Base-by-base conservation (phyloP, 176 grass and related monocot genomes). In the Eleusine indica region DNA sequence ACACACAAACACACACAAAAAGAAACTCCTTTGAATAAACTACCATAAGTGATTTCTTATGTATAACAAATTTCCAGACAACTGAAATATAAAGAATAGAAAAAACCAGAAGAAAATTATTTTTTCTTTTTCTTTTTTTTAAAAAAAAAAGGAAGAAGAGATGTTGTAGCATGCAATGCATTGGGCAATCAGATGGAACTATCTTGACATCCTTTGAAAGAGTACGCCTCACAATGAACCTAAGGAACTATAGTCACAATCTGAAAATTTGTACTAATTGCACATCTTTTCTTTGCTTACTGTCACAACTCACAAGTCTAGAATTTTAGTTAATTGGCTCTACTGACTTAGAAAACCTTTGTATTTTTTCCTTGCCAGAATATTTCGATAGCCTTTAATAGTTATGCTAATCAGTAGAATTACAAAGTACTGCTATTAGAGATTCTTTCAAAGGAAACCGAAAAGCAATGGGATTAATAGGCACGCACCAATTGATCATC, bases 401-500 rank as follows among this genome's bases (percentile, higher is more conserved):
- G 19, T 21, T 76, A 49, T 5, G 35, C 30, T 84, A 54, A 41
- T 52, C 11, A 68, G 35, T 19, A 56, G 56, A 73, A n/a, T 40
- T 18, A 64, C 3, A 74, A 35, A 49, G 42, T 63, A 46, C 5
- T 65, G 8, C 57, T 66, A 2, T 6, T 66, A 22, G 70, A 28
- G 17, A 65, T 74, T 18, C 38, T 49, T 68, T 37, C 35, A 76
- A 64, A 73, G 22, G 44, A 44, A 58, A 46, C 29, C 10, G 22
- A 82, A 25, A 58, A 72, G 71, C 5, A 11, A 21, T 46, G 8
- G 53, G 48, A 68, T 40, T 68, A 61, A 40, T 8, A 71, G 76
- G 46, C 19, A 78, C 89, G 74, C 21, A 95, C 93, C 80, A 62
- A 70, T 57, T 83, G 79, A 22, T 74, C 78, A 3, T 76, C 71